Base-by-base conservation (phyloP, 2,329 filamentous ascomycete species). In the Alternaria brassicicola region DNA sequence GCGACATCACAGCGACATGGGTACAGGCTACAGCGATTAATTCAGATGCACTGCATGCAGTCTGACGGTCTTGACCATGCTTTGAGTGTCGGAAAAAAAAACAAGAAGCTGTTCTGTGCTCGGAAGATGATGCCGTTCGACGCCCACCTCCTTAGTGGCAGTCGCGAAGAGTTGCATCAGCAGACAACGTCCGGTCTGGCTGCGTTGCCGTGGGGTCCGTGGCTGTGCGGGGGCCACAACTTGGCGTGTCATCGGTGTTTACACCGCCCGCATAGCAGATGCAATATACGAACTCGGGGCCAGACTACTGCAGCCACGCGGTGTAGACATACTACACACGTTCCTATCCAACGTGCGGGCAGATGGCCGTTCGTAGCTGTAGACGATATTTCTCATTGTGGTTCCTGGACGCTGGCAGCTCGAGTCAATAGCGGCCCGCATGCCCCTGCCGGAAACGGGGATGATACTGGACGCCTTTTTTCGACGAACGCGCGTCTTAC, bases 401-500 rank as follows among this genome's bases (percentile, higher is more conserved):
- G 43, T 47, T 47, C 43, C 43, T 47, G 43, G 43, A 30, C 43
- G 38, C 33, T 55, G 47, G 47, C 47, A 48, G 43, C 39, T 41
- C 39, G 21, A 51, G 28, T 25, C 50, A 53, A 53, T 55, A 46
- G 59, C 59, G 59, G 57, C 30, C 59, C 59, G 59, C 48, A 58
- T 21, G 42, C 55, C 52, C 62, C 59, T 55, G 54, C 43, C 21
- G 45, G 12, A 12, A 10, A 15, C 13, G 25, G 21, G n/a, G 28
- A 47, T 42, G 30, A 33, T 26, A 60, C 54, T 56, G 62, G 59
- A 30, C 26, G 47, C 52, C 52, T 45, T 36, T 56, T 48, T 51
- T 48, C 30, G 28, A 36, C 41, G 62, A 55, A 63, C 62, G 62
- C 62, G 62, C 62, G 62, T 65, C 62, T 49, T 52, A 28, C 52